Conservation (phyloP, 495 filamentous ascomycete genomes). For the Darksidea phi region DNA sequence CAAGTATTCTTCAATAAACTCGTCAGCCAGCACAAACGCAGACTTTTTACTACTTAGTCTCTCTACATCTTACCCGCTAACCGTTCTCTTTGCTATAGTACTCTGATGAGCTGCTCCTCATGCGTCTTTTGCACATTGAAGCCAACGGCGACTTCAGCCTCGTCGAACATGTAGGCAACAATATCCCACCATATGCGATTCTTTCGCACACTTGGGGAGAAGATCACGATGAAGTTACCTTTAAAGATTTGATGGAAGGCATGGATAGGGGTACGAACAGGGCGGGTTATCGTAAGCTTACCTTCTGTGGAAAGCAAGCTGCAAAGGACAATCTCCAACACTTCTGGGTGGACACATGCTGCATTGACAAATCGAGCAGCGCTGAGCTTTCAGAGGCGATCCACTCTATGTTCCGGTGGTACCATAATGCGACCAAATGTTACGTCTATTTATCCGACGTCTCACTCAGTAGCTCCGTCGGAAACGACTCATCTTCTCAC, state of each 20-base stretch:
- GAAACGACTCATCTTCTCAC: not conserved
- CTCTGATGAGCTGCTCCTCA: no score
- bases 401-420: constrained; percentile 11
- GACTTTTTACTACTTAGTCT: no score
- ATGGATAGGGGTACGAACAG: constrained; percentile 6
- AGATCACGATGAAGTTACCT: constrained; percentile 9
- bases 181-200: constrained; percentile 3
- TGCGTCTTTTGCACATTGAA: no score
- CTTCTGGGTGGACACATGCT: no score
- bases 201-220: constrained; percentile 11
- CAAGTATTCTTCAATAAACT: no score
- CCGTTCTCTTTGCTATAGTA: no score
- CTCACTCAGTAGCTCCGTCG: not conserved
- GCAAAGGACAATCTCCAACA: not conserved
- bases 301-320: constrained; percentile 9
- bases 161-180: no score
- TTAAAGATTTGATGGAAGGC: constrained; percentile 4
- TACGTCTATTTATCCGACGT: not conserved
- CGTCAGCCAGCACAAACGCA: no score
- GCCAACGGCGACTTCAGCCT: no score
- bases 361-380: no score
- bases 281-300: constrained; percentile 5
- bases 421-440: constrained; percentile 2
- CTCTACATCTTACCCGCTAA: no score
- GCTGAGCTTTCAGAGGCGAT: constrained; percentile 1